These are phyloP conservation scores for Metrosideros polymorpha DNA, from an alignment of 441 rosid species.

Conservation along the genomic window DNA sequence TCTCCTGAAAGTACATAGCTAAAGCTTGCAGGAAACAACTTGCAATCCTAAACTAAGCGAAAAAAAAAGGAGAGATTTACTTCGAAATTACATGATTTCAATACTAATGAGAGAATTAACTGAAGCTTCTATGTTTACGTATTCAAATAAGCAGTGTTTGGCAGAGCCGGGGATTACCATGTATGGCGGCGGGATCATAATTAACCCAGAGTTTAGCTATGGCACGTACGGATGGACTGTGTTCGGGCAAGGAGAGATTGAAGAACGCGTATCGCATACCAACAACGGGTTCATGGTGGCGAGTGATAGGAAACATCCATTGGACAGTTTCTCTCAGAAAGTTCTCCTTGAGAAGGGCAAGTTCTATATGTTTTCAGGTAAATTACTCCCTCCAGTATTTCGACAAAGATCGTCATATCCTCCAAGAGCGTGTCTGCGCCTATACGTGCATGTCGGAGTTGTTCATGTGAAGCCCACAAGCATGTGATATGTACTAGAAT, in stretches of 20 bases:
- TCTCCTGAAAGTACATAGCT: not conserved
- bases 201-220: not conserved
- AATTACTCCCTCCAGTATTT: not conserved
- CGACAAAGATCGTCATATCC: not conserved
- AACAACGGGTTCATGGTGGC: not conserved
- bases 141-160: not conserved
- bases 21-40: not conserved
- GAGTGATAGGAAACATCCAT: not conserved
- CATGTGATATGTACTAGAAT: not conserved
- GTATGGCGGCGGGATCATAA: not conserved
- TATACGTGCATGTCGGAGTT: not conserved
- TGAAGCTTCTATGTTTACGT: not conserved
- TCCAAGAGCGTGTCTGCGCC: not conserved
- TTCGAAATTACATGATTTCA: not conserved
- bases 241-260: not conserved
- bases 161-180: not conserved
- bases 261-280: not conserved
- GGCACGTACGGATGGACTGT: not conserved
- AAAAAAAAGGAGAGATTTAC: too few species aligned
- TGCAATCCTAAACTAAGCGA: not conserved
- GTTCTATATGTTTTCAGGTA: not conserved
- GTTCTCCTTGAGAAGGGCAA: not conserved
- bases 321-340: conserved; percentile 1
- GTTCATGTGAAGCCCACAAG: not conserved
- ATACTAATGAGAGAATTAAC: not conserved